These are phyloP conservation scores for Cladophialophora carrionii DNA, from an alignment of 2,329 filamentous ascomycete species.

Conservation along the genomic window DNA sequence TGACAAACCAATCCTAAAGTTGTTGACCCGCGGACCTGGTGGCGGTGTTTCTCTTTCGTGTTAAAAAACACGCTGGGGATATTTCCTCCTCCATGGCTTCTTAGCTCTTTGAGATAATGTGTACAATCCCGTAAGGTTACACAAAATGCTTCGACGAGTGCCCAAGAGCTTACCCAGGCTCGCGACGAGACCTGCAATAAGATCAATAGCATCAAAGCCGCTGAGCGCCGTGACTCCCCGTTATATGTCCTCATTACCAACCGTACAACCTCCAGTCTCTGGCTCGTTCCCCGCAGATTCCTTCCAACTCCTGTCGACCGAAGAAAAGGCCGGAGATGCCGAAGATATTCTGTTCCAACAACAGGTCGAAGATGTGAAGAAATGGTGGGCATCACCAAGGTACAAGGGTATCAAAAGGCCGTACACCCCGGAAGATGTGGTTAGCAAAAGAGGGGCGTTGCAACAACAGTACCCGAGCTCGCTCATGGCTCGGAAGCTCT, in stretches of 20 bases:
- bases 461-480: constrained; percentile 89
- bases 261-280: constrained; percentile 65
- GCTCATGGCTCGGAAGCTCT: constrained; percentile 91
- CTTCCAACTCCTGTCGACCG: constrained; percentile 81
- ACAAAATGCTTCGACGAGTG: constrained; percentile 31
- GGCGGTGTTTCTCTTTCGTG: constrained; percentile 3
- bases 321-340: constrained; percentile 73
- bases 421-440: constrained; percentile 87
- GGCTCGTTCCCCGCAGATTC: constrained; percentile 68
- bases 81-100: background rate
- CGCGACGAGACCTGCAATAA: constrained; percentile 15
- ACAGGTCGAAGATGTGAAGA: constrained; percentile 80
- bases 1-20: constrained; percentile 22
- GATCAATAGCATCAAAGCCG: constrained; percentile 20
- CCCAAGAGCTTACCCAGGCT: constrained; percentile 33
- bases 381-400: constrained; percentile 86
- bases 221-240: constrained; percentile 38
- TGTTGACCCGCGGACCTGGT: constrained; percentile 5
- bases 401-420: constrained; percentile 89
- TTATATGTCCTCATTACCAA: constrained; percentile 60
- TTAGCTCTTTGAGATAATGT: constrained; percentile 4
- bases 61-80: constrained; percentile 3
- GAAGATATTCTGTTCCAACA: constrained; percentile 85
- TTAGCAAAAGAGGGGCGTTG: constrained; percentile 87
- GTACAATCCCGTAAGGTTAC: background rate